These are phyloP conservation scores for Platanus orientalis DNA, from an alignment of 164 flowering plant genomes.

Conservation along the genomic window DNA sequence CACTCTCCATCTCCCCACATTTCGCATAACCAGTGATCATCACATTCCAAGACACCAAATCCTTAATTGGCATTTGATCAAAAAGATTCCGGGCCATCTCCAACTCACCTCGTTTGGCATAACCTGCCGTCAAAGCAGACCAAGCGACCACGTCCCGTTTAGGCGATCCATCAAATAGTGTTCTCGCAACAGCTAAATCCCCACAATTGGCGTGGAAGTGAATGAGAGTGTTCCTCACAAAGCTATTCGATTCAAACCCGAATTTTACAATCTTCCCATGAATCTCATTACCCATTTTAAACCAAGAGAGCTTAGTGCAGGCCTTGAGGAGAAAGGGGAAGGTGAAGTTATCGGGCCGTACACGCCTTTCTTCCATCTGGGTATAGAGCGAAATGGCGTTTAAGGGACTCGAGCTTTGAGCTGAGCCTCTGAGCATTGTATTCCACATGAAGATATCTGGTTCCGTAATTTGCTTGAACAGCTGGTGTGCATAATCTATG, in stretches of 20 bases:
- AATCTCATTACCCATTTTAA: slow-evolving; percentile 40
- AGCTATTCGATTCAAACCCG: slow-evolving; percentile 49
- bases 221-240: slow-evolving; percentile 62
- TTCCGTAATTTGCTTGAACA: slow-evolving; percentile 54
- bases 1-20: slow-evolving; percentile 60
- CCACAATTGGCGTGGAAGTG: slow-evolving; percentile 72
- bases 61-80: slow-evolving; percentile 68
- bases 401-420: slow-evolving; percentile 49
- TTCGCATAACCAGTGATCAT: slow-evolving; percentile 74
- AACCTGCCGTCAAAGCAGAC: slow-evolving; percentile 77
- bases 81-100: slow-evolving; percentile 45
- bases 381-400: slow-evolving; percentile 40
- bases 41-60: slow-evolving; percentile 85
- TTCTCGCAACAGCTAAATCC: slow-evolving; percentile 45
- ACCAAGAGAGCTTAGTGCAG: slow-evolving; percentile 55
- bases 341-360: slow-evolving; percentile 54
- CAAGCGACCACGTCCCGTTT: slow-evolving; percentile 57
- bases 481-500: slow-evolving; percentile 51
- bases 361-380: slow-evolving; percentile 44
- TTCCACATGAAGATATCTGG: slow-evolving; percentile 79
- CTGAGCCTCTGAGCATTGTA: slow-evolving; percentile 66
- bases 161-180: slow-evolving; percentile 47
- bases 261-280: slow-evolving; percentile 52
- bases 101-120: slow-evolving; percentile 59
- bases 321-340: slow-evolving; percentile 75